Percentiles rank a stretch among this genome's conserved stretches.
These are phyloP conservation scores for Pleurotus sapidus DNA, from an alignment of 768 basidiomycete genomes.

Conservation along the genomic window DNA sequence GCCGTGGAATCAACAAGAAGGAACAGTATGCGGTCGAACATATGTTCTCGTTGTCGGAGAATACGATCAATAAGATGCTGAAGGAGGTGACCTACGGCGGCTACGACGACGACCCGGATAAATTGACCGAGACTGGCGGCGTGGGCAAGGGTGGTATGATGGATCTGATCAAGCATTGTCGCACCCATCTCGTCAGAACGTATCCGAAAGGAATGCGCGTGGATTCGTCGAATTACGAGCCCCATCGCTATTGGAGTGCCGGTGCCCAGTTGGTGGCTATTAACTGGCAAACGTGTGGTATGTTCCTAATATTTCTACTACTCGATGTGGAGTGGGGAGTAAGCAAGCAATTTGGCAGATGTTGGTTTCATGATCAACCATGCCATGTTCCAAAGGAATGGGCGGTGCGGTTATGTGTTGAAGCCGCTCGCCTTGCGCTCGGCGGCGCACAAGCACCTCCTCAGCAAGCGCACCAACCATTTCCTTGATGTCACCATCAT, in stretches of 20 bases:
- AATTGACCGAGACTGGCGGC: background rate
- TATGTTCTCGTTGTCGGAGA: slow-evolving; percentile 92
- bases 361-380: slow-evolving; percentile 91
- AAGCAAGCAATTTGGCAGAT: slow-evolving; percentile 42
- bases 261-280: slow-evolving; percentile 92
- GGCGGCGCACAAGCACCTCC: slow-evolving; percentile 55
- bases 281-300: slow-evolving; percentile 97
- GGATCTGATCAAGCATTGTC: slow-evolving; percentile 89
- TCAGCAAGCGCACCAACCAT: slow-evolving; percentile 57
- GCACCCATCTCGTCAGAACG: slow-evolving; percentile 79
- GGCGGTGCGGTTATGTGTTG: slow-evolving; percentile 86
- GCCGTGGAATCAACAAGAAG: slow-evolving; percentile 88
- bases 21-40: slow-evolving; percentile 84
- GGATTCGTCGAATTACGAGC: slow-evolving; percentile 85
- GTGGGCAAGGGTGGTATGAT: slow-evolving; percentile 32
- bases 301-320: slow-evolving; percentile 19
- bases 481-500: slow-evolving; percentile 65
- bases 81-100: slow-evolving; percentile 34
- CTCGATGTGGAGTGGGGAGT: background rate
- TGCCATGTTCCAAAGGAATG: slow-evolving; percentile 94
- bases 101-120: background rate
- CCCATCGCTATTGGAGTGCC: slow-evolving; percentile 87
- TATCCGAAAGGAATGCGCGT: slow-evolving; percentile 89
- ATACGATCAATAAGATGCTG: slow-evolving; percentile 72
- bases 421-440: slow-evolving; percentile 77